Evolutionary conservation across 164 flowering plant species (phyloP).

Genomic region (Platanus orientalis): DNA sequence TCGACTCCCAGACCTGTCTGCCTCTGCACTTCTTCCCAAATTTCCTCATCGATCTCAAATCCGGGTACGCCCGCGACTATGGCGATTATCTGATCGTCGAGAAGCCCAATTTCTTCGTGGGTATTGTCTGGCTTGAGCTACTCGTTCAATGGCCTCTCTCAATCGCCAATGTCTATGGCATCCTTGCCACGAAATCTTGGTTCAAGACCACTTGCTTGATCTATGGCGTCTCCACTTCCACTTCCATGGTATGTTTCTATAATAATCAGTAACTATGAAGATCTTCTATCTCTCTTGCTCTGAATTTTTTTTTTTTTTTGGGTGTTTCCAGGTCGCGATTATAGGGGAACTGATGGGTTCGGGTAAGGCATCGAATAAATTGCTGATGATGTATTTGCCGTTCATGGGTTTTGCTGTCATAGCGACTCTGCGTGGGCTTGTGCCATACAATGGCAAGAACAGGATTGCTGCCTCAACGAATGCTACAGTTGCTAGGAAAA

Average conservation of each 20-base stretch:
- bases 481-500: conserved; percentile 35
- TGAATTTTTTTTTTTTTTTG: neutral
- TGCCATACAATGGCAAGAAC: conserved; percentile 23
- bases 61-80: conserved; percentile 36
- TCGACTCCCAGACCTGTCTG: conserved; percentile 53
- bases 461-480: conserved; percentile 9
- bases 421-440: conserved; percentile 57
- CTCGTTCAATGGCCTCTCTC: conserved; percentile 70
- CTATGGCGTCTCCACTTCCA: conserved; percentile 52
- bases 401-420: conserved; percentile 49
- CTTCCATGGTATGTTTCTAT: conserved; percentile 44
- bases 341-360: conserved; percentile 51
- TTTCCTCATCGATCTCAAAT: conserved; percentile 37
- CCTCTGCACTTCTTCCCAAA: conserved; percentile 43
- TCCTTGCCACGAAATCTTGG: conserved; percentile 45
- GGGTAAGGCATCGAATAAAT: conserved; percentile 47
- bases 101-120: conserved; percentile 66
- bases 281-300: neutral
- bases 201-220: conserved; percentile 54
- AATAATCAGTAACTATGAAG: neutral
- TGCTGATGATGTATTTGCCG: conserved; percentile 49
- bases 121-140: conserved; percentile 55
- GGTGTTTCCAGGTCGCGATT: conserved; percentile 40
- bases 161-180: conserved; percentile 44
- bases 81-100: conserved; percentile 55